Evolutionary conservation across 176 grass and related monocot species (phyloP), one percentile per base, ranked within the genome.

Genomic region (Musa troglodytarum): DNA sequence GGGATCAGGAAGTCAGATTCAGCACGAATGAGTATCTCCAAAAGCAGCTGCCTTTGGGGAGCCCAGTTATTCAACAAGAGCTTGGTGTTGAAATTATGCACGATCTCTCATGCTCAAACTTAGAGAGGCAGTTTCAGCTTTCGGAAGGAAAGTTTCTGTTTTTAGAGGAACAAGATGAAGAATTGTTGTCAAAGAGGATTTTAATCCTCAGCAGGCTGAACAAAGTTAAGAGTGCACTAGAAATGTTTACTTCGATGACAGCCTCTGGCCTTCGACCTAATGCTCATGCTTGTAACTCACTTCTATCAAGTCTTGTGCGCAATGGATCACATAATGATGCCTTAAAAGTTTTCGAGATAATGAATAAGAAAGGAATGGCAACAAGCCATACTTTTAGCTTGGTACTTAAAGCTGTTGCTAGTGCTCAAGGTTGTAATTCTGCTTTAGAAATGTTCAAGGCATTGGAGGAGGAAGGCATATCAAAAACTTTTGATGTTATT

Each of bases 81-180:
- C 73, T 29, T 2, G 62, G 24, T 54, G 62, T 65, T 54, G 66
- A 55, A 21, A 49, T 59, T 24, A 76, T 78, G 67, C 73, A 54
- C 24, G 69, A 51, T 9, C 63, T 76, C 20, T 13, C 21, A 51
- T 49, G 5, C n/a, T 10, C 84, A 61, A 74, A 77, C 25, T 50
- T 59, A 50, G 74, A 75, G 69, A 77, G 49, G 9, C 73, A 55
- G 54, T 73, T 73, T 16, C 76, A 80, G 62, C 63, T 51, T 63
- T 63, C 73, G 3, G 68, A 17, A 10, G 61, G 77, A 14, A 92
- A 87, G 74, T 73, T 96, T 53, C 82, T 92, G 77, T 96, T 89
- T 71, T 79, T 96, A 78, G 92, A 96, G 53, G 92, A 96, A 86
- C 87, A 80, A 83, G 83, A 92, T 69, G 89, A 96, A 78, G 74